Evolutionary conservation across 2,329 filamentous ascomycete genomes (phyloP), one percentile per base, ranked within the genome.

Genomic region (Pyricularia grisea): DNA sequence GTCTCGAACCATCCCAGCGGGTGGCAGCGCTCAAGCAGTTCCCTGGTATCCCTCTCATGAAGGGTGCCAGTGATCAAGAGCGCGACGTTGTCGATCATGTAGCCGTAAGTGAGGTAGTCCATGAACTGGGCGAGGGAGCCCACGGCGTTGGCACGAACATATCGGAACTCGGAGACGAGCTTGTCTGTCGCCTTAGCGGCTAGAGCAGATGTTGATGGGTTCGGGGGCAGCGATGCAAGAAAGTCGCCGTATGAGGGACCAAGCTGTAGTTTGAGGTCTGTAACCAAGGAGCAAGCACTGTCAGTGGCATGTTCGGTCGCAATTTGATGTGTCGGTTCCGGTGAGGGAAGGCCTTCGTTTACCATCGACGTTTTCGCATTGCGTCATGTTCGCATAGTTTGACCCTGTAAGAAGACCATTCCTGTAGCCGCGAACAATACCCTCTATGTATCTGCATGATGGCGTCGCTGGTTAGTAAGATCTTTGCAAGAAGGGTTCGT

Each of bases 21-120:
- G 76, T 99, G 96, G 80, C 96, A 99, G 79, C 95, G 87, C 77
- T 98, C 95, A 68, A 99, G 83, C 72, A 99, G 87, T 81, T 99
- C 95, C 70, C 94, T 90, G 3, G 95, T 99, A 79, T 99, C 95
- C 78, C 95, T 89, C 82, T 99, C 96, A 81, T 99, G 95, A 33
- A 99, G 87, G 14, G 95, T 99, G 71, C 95, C 95, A 27, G 95
- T 99, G 80, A 99, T 99, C 76, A 99, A 88, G 60, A 99, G 90
- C 58, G 96, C 95, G 68, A 99, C 93, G 76, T 99, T 99, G 82
- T 99, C 95, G 80, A 99, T 99, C 95, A 99, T 99, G 85, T 99
- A 99, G 71, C 94, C 94, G 79, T 99, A 99, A 1, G 95, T 99
- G 71, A 99, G 84, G 80, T 97, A 99, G 80, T 98, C 93, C 88